Conservation (phyloP, 495 filamentous ascomycete genomes). For the Hypoxylon subgilvum region DNA sequence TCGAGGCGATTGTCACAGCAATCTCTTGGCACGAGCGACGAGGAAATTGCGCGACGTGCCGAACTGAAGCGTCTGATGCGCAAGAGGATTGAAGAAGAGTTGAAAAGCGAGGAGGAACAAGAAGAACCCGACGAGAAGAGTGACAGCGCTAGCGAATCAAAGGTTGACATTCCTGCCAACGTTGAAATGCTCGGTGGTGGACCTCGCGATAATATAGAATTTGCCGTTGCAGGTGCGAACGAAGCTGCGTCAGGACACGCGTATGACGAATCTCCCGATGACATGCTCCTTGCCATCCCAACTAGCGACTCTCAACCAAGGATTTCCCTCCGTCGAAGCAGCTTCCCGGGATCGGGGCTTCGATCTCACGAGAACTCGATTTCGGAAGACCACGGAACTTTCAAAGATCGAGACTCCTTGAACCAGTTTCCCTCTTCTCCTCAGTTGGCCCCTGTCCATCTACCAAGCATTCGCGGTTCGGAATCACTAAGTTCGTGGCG, state of each 20-base stretch:
- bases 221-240: constrained; percentile 38
- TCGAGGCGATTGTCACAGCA: constrained; percentile 47
- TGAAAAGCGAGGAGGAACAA: constrained; percentile 49
- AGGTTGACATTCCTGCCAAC: constrained; percentile 2
- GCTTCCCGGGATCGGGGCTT: constrained; percentile 25
- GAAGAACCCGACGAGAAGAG: constrained; percentile 19
- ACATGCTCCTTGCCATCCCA: neutral
- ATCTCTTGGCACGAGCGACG: constrained; percentile 52
- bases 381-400: constrained; percentile 8
- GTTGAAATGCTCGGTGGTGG: constrained; percentile 45
- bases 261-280: neutral
- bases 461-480: constrained; percentile 37
- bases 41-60: constrained; percentile 56
- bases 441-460: constrained; percentile 40
- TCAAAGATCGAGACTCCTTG: constrained; percentile 31
- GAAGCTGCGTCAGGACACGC: constrained; percentile 14
- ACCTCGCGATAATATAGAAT: constrained; percentile 51
- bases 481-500: constrained; percentile 49
- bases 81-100: constrained; percentile 59
- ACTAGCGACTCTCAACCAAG: constrained; percentile 3
- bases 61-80: constrained; percentile 58
- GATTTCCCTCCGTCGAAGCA: constrained; percentile 31
- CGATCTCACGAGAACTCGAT: constrained; percentile 11
- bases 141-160: constrained; percentile 8
- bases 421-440: constrained; percentile 40